phyloP scores from a whole-genome alignment of 805 yeast species.

The Cyberlindnera veronae region DNA sequence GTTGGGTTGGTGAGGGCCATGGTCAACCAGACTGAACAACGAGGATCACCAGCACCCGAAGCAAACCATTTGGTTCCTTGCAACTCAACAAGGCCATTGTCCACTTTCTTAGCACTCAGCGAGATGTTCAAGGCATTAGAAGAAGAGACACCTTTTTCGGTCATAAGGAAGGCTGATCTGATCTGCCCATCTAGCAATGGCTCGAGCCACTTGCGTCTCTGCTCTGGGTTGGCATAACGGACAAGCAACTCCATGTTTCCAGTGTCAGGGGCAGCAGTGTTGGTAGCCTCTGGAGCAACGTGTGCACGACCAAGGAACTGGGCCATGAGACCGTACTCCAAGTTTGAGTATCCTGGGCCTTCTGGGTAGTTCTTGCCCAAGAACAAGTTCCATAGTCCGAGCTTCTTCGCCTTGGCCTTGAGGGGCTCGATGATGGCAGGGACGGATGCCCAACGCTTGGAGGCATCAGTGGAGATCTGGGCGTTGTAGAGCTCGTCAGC shows the following conservation, averaged over 20 bases:
- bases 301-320: conserved; percentile 53
- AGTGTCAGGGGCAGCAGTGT: conserved; percentile 61
- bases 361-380: conserved; percentile 37
- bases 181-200: conserved; percentile 54
- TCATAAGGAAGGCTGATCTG: conserved; percentile 62
- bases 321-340: conserved; percentile 66
- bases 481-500: conserved; percentile 43
- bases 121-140: conserved; percentile 61
- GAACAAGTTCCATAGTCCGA: conserved; percentile 62
- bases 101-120: conserved; percentile 40
- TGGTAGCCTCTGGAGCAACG: conserved; percentile 57
- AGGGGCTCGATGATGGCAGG: conserved; percentile 50
- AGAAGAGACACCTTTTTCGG: conserved; percentile 57
- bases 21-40: conserved; percentile 39
- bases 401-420: conserved; percentile 46
- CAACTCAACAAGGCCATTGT: conserved; percentile 41
- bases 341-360: conserved; percentile 56
- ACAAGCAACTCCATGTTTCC: conserved; percentile 49
- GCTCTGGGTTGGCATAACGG: conserved; percentile 38
- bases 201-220: conserved; percentile 45
- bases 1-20: conserved; percentile 29
- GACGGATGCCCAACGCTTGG: conserved; percentile 42
- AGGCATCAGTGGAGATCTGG: conserved; percentile 39
- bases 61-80: conserved; percentile 71
- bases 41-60: conserved; percentile 67